Evolutionary conservation across 345 rosid species (phyloP).

Genomic region (Eucalyptus decipiens): DNA sequence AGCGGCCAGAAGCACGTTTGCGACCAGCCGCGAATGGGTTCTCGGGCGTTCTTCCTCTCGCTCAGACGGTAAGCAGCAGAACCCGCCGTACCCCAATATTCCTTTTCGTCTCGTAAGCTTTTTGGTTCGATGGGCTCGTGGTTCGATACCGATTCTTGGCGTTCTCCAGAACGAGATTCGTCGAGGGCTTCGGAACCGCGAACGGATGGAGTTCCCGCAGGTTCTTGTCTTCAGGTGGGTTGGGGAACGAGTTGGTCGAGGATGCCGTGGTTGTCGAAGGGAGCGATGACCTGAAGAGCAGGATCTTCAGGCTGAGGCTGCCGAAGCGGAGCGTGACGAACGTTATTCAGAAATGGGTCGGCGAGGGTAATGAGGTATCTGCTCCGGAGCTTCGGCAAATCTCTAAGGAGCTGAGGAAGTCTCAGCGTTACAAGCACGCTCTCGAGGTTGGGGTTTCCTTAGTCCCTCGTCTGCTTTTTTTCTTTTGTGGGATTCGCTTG

Average conservation of each 20-base stretch:
- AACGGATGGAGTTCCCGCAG: background rate
- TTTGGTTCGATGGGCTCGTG: background rate
- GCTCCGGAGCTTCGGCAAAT: slow-evolving; percentile 63
- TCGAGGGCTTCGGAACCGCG: background rate
- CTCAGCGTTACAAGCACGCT: slow-evolving; percentile 86
- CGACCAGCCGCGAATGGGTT: background rate
- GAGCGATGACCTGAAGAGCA: slow-evolving; percentile 52
- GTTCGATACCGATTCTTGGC: background rate
- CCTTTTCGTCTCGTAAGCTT: background rate
- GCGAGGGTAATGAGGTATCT: slow-evolving; percentile 53
- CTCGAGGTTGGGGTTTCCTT: slow-evolving; percentile 46
- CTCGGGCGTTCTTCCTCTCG: background rate
- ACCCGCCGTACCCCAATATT: background rate
- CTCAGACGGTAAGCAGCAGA: background rate
- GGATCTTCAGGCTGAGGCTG: slow-evolving; percentile 64
- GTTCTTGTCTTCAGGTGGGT: slow-evolving; percentile 19
- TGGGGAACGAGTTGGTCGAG: slow-evolving; percentile 8
- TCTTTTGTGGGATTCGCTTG: background rate
- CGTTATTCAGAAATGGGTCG: slow-evolving; percentile 69
- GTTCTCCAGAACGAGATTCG: background rate
- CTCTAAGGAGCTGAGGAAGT: slow-evolving; percentile 60
- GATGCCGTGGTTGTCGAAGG: slow-evolving; percentile 19
- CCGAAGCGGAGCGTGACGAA: slow-evolving; percentile 77
- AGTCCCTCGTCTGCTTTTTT: background rate
- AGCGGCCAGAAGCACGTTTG: background rate